phyloP scores from a whole-genome alignment of 306 rosid genomes.

The Purshia tridentata region DNA sequence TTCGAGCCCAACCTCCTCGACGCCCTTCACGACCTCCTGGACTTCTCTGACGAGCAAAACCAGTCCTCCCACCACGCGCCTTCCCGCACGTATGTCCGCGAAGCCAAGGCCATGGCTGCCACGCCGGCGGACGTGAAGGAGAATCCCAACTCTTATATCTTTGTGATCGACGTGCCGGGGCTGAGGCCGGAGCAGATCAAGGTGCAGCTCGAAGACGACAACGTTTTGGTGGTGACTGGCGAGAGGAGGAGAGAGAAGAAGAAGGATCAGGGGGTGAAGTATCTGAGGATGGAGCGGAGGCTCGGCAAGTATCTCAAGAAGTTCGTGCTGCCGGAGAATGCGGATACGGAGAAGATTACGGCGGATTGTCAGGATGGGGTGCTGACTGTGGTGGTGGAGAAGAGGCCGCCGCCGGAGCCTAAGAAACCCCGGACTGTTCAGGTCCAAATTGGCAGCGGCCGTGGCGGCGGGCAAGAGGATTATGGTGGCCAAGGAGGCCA shows the following conservation, averaged over 20 bases:
- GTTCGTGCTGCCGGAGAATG: constrained; percentile 45
- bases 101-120: constrained; percentile 40
- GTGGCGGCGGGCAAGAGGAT: background rate
- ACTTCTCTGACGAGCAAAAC: constrained; percentile 34
- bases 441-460: constrained; percentile 17
- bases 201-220: constrained; percentile 39
- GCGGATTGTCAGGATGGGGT: constrained; percentile 46
- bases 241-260: constrained; percentile 47
- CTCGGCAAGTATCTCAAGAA: constrained; percentile 48
- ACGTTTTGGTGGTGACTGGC: constrained; percentile 39
- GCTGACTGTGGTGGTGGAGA: constrained; percentile 32
- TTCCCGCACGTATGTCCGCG: constrained; percentile 31
- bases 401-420: constrained; percentile 47
- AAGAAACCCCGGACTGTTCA: constrained; percentile 36
- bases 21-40: constrained; percentile 46
- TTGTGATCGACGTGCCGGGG: constrained; percentile 42
- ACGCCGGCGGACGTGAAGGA: constrained; percentile 44
- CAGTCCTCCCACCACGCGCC: constrained; percentile 34
- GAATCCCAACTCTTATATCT: constrained; percentile 23
- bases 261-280: constrained; percentile 28
- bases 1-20: constrained; percentile 31
- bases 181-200: constrained; percentile 33
- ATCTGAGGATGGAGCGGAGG: constrained; percentile 58
- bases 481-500: background rate
- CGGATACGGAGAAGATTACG: constrained; percentile 32